Evolutionary conservation across 306 rosid genomes (phyloP).

Genomic region (Citrullus mucosospermus): DNA sequence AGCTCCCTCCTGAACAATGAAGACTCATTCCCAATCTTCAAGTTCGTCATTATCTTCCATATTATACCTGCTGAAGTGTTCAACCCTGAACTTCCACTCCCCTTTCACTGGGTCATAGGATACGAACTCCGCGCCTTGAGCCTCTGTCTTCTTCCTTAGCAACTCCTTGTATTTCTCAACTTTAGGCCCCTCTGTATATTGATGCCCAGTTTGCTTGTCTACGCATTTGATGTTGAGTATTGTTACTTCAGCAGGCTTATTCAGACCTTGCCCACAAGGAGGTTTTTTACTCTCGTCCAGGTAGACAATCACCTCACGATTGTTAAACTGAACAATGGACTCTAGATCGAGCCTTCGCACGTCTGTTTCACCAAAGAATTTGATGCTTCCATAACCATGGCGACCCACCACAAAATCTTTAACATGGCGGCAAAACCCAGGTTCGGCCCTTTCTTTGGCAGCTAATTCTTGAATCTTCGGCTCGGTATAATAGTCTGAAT

Average conservation of each 20-base stretch:
- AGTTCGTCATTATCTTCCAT: constrained; percentile 33
- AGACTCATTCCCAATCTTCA: constrained; percentile 3
- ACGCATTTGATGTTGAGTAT: constrained; percentile 79
- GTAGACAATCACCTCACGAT: constrained; percentile 89
- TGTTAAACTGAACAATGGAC: constrained; percentile 76
- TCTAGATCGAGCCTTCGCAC: constrained; percentile 86
- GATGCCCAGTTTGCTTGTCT: constrained; percentile 65
- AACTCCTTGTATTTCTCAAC: constrained; percentile 73
- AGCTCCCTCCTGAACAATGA: neutral
- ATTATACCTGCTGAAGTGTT: constrained; percentile 61
- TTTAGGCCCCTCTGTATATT: constrained; percentile 64
- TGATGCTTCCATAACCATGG: constrained; percentile 80
- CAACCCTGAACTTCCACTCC: constrained; percentile 89
- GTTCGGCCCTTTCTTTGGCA: constrained; percentile 94
- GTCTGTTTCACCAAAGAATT: constrained; percentile 84
- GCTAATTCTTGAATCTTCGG: constrained; percentile 89
- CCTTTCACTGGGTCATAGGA: constrained; percentile 65
- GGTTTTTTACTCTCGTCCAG: constrained; percentile 84
- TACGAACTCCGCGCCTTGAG: constrained; percentile 84
- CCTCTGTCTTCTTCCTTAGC: constrained; percentile 87
- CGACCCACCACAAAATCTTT: constrained; percentile 89
- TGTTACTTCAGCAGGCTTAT: constrained; percentile 95
- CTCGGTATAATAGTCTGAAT: constrained; percentile 77
- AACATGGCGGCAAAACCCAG: constrained; percentile 76
- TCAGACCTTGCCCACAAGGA: constrained; percentile 93